Evolutionary conservation across 169 alveolate genomes (phyloP), one percentile per base, ranked within the genome.

Genomic region (Eimeria brunetti): DNA sequence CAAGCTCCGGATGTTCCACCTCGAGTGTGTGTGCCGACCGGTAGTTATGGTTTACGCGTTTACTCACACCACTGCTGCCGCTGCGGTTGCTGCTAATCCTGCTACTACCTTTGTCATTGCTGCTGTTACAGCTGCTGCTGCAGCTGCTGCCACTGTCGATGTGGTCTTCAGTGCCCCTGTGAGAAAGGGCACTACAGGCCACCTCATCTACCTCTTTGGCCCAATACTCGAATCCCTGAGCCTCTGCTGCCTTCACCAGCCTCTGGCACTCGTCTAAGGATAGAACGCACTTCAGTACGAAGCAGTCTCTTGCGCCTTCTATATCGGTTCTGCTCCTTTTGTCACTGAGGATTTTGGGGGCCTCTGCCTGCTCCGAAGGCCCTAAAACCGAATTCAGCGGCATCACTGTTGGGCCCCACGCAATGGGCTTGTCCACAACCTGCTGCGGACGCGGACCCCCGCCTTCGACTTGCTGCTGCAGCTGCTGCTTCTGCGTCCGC

Each of bases 11-110:
- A 51, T 86, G 96, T 27, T 49, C 75, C 67, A 88, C 71, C 20
- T 86, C 95, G 41, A 75, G 69, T 12, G 96, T 85, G 60, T 75
- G 46, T 12, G 94, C 95, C 7, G 93, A 76, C 38, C 96, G 94
- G 38, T 80, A 94, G 83, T n/a, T 60, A 20, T 58, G 88, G 81
- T 67, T 67, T 71, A 88, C 78, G 44, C 41, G 46, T 30, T 30
- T 22, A 41, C 67, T 44, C 95, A 38, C 89, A 38, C 49, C 16
- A 18, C 95, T 53, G 58, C 75, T n/a, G 3, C 95, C 33, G 58
- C 75, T n/a, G 3, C 20, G 38, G 62, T 7, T 44, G 14, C 49
- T 38, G 86, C 30, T 76, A 9, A 24, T 38, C 62, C 44, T 80
- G 49, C 83, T 20, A 18, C 30, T 41, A 33, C 30, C 36, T 4